Evolutionary conservation across 106 monocot species (phyloP).

Genomic region (Dioscorea alata): DNA sequence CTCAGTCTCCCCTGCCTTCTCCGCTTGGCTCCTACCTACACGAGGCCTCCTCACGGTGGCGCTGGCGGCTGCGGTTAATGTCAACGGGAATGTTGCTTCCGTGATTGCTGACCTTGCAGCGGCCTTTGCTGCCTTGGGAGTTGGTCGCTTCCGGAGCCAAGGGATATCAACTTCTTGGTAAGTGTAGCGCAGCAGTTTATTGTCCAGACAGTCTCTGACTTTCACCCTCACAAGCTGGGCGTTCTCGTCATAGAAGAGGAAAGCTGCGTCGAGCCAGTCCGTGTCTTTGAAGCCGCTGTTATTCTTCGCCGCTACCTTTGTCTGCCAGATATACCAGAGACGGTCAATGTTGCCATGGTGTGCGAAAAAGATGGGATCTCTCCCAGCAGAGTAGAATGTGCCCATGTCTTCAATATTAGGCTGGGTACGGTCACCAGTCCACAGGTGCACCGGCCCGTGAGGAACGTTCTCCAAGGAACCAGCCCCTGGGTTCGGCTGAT

Average conservation of each 20-base stretch:
- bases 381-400: conserved; percentile 25
- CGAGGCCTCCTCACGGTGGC: background rate
- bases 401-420: conserved; percentile 23
- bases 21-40: background rate
- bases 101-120: background rate
- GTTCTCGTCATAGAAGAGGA: conserved; percentile 40
- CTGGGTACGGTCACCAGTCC: conserved; percentile 8
- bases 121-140: background rate
- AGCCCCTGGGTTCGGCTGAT: background rate
- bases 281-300: background rate
- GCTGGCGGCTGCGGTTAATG: background rate
- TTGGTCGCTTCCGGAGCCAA: conserved; percentile 13
- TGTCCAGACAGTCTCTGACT: conserved; percentile 19
- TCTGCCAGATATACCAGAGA: conserved; percentile 26
- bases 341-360: conserved; percentile 34
- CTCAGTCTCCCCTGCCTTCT: background rate
- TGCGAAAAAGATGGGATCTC: conserved; percentile 28
- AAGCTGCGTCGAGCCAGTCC: conserved; percentile 23
- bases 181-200: conserved; percentile 7
- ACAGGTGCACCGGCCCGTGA: background rate
- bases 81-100: conserved; percentile 16
- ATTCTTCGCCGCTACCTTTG: background rate
- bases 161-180: conserved; percentile 13
- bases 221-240: conserved; percentile 18
- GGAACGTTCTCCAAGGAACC: conserved; percentile 1